phyloP scores from a whole-genome alignment of 306 rosid genomes.

The Ammopiptanthus mongolicus region DNA sequence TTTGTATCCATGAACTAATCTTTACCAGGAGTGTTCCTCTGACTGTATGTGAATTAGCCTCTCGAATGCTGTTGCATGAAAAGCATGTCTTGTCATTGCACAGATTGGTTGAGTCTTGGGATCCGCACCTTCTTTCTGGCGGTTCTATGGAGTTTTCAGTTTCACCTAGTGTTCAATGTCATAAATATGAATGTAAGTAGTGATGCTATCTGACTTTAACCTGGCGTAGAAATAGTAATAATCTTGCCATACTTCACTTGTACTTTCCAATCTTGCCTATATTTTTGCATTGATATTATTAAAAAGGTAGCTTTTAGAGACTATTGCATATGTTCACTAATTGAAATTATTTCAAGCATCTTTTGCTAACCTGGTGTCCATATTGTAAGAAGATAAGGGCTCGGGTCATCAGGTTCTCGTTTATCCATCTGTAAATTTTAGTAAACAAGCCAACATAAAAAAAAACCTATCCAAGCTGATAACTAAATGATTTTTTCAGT shows the following conservation, averaged over 20 bases:
- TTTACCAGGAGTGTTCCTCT: constrained; percentile 87
- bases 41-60: constrained; percentile 68
- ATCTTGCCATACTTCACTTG: constrained; percentile 1
- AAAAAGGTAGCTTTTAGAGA: constrained; percentile 5
- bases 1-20: constrained; percentile 8
- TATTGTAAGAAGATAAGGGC: constrained; percentile 94
- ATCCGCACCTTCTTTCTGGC: constrained; percentile 60
- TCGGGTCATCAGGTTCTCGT: constrained; percentile 90
- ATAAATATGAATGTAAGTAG: constrained; percentile 7
- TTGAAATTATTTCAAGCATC: constrained; percentile 11
- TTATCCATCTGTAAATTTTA: constrained; percentile 63
- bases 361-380: constrained; percentile 85
- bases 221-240: constrained; percentile 1
- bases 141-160: constrained; percentile 63
- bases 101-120: constrained; percentile 41
- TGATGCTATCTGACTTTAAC: constrained; percentile 5
- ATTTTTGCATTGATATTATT: neutral
- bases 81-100: constrained; percentile 65
- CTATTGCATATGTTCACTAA: neutral
- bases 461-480: neutral
- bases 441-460: constrained; percentile 15
- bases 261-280: constrained; percentile 7
- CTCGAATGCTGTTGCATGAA: constrained; percentile 71
- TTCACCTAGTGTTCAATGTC: constrained; percentile 52
- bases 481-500: neutral